Conservation (phyloP, 768 basidiomycete species). For the Strobilomyces dryophilus region DNA sequence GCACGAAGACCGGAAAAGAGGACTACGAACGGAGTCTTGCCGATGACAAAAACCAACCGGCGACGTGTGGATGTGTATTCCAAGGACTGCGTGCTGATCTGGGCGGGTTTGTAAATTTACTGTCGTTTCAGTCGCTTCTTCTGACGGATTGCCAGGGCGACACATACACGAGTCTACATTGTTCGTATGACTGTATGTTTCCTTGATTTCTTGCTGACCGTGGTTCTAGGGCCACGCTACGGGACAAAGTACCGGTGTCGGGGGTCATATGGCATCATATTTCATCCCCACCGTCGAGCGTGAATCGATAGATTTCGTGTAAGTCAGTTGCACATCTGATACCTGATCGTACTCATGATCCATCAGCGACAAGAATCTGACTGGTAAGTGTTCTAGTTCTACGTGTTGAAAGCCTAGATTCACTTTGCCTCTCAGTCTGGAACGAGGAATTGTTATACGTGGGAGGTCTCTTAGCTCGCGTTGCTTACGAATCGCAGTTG, state of each 20-base stretch:
- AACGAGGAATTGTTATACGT: conserved; percentile 84
- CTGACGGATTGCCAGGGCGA: background rate
- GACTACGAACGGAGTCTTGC: conserved; percentile 20
- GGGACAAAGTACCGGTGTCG: conserved; percentile 1
- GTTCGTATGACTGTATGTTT: background rate
- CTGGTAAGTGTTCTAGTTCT: conserved; percentile 39
- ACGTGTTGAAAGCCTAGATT: no score
- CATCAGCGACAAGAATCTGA: conserved; percentile 50
- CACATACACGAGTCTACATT: background rate
- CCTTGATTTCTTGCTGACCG: background rate
- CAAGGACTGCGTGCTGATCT: background rate
- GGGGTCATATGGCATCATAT: background rate
- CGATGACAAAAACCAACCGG: conserved; percentile 49
- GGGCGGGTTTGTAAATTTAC: background rate
- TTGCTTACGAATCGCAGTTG: conserved; percentile 83
- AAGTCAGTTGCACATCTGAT: background rate
- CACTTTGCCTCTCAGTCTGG: conserved; percentile 53
- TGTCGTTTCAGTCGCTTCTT: background rate
- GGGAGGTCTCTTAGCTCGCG: conserved; percentile 75
- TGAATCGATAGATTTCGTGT: conserved; percentile 1
- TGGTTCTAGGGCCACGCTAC: conserved; percentile 21
- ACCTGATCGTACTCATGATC: no score
- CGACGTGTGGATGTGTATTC: background rate
- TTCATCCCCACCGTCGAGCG: background rate
- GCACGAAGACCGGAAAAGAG: conserved; percentile 39